These are phyloP conservation scores for Suillus paluster DNA, from an alignment of 768 basidiomycete genomes.

Conservation along the genomic window DNA sequence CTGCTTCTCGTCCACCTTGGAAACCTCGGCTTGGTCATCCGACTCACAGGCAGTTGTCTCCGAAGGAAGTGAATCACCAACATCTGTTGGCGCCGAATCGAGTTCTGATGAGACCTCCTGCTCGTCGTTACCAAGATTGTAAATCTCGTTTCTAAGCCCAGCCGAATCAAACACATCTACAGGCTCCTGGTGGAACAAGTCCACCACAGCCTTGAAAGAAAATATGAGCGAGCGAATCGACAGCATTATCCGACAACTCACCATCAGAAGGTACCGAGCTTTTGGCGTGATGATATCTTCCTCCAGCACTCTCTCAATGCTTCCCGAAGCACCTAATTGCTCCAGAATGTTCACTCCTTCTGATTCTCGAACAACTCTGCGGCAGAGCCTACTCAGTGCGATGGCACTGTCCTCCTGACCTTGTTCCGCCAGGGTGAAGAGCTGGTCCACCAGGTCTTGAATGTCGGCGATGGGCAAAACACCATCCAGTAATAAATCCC, in stretches of 20 bases:
- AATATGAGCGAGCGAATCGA: not conserved
- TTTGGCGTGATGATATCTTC: constrained; percentile 22
- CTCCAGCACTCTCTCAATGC: constrained; percentile 21
- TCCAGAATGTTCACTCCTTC: constrained; percentile 25
- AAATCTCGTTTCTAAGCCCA: constrained; percentile 22
- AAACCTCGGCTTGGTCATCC: not conserved
- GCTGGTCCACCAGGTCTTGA: constrained; percentile 19
- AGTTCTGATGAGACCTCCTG: not conserved
- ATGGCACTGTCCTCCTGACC: constrained; percentile 18
- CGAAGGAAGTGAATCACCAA: not conserved
- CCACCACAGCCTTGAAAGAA: constrained; percentile 22
- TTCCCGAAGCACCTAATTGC: constrained; percentile 15
- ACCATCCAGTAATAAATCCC: constrained; percentile 27
- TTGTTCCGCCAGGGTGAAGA: constrained; percentile 17
- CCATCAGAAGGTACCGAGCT: constrained; percentile 30
- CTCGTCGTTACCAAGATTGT: constrained; percentile 15
- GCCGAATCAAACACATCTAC: constrained; percentile 28
- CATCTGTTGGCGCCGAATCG: not conserved
- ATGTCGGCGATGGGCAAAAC: constrained; percentile 24
- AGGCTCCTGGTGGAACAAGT: constrained; percentile 22
- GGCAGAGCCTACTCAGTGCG: constrained; percentile 24
- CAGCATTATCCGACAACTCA: constrained; percentile 5
- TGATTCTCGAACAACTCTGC: constrained; percentile 19
- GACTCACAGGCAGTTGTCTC: constrained; percentile 1
- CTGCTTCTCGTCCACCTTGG: not conserved